Conservation (phyloP, 2,329 filamentous ascomycete species). For the Arachnomyces sp. region DNA sequence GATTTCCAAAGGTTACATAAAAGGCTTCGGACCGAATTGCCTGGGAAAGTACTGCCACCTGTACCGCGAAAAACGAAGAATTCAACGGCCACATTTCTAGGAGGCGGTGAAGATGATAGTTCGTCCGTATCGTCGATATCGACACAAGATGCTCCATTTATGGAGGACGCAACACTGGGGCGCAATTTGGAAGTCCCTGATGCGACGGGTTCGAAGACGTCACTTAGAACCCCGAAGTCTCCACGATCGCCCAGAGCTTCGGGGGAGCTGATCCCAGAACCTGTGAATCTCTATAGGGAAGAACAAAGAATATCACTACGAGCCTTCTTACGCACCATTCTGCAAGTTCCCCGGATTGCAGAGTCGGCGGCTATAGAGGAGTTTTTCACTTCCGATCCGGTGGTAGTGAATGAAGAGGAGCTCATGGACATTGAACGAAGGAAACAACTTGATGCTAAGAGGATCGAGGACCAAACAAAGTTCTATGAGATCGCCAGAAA, state of each 20-base stretch:
- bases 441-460: constrained; percentile 76
- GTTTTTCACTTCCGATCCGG: constrained; percentile 68
- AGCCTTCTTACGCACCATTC: constrained; percentile 77
- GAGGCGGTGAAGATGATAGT: constrained; percentile 59
- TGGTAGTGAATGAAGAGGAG: constrained; percentile 74
- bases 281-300: constrained; percentile 68
- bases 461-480: constrained; percentile 82
- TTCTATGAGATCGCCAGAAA: constrained; percentile 95
- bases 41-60: constrained; percentile 79
- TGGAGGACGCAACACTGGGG: constrained; percentile 29
- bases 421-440: constrained; percentile 69
- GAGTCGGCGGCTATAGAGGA: constrained; percentile 75
- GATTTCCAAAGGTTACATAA: constrained; percentile 79
- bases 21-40: constrained; percentile 72
- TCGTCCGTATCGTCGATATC: constrained; percentile 77
- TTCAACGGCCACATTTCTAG: constrained; percentile 55
- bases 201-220: constrained; percentile 22
- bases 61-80: constrained; percentile 90
- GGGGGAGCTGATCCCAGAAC: constrained; percentile 41
- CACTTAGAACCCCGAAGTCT: constrained; percentile 16
- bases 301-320: constrained; percentile 84
- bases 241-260: constrained; percentile 26
- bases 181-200: constrained; percentile 23
- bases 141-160: constrained; percentile 51
- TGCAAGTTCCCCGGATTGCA: constrained; percentile 78